These are phyloP conservation scores for Calonectria pseudoturangicola DNA, from an alignment of 2,329 filamentous ascomycete species.

Conservation along the genomic window DNA sequence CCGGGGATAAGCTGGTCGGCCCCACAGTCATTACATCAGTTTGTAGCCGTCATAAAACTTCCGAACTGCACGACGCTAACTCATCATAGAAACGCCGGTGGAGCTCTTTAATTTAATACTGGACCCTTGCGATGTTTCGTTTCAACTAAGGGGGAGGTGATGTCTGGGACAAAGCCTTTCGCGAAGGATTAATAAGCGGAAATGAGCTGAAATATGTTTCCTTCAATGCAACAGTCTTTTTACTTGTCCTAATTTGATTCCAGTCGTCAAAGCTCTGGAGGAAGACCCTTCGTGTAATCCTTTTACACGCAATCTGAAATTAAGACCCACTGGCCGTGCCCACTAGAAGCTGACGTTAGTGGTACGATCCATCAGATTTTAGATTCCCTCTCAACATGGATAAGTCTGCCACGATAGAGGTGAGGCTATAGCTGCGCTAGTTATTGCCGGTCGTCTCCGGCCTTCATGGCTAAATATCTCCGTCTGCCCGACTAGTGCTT, in stretches of 20 bases:
- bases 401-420: too few species aligned
- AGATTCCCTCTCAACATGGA: too few species aligned
- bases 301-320: not conserved
- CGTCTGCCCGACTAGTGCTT: too few species aligned
- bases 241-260: not conserved
- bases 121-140: not conserved
- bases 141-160: not conserved
- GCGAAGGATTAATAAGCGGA: too few species aligned
- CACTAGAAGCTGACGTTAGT: not conserved
- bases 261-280: not conserved
- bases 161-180: too few species aligned
- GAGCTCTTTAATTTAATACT: too few species aligned
- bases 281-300: not conserved
- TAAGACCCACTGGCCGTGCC: not conserved
- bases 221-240: too few species aligned
- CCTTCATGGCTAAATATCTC: too few species aligned
- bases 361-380: not conserved
- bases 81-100: not conserved
- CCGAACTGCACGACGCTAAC: not conserved
- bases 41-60: too few species aligned
- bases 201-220: too few species aligned
- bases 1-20: not conserved
- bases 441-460: too few species aligned
- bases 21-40: conserved; percentile 8
- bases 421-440: too few species aligned